Base-by-base conservation (phyloP, 306 rosid species). In the Vicia villosa region DNA sequence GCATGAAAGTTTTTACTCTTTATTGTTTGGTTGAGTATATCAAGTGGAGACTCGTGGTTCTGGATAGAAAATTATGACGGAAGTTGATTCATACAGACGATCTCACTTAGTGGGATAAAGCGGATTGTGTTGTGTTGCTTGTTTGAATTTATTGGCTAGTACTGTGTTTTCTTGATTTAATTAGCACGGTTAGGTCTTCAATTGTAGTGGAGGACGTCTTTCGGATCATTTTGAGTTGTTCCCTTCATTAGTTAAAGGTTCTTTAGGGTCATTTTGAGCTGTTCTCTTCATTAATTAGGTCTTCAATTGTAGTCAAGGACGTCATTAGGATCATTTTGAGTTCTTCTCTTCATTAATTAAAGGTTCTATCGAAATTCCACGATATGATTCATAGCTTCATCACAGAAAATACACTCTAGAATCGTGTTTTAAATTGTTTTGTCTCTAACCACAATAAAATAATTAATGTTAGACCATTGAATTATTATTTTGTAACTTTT, bases 151-250 rank as follows among this genome's bases (percentile, higher is more conserved):
- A 58, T 57, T 65, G 24, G 20, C 61, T 37, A 40, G 46, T 17
- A 3, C 13, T 43, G 22, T 56, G 36, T 66, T 54, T 58, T 21
- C 2, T 74, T 36, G 26, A 28, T 55, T 30, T 40, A 43, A 60
- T 0, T 20, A 45, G 54, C 12, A 28, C 70, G 1, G 6, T 55
- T n/a, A 71, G 52, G 68, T 68, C 13, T 57, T 64, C 24, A 15
- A 52, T 63, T 15, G 2, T 43, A 63, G 52, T 54, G 28, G 21
- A 14, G 16, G 46, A 58, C 24, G 36, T 52, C 4, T 63, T 1
- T 69, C 17, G 62, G 77, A 63, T 69, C 57, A 55, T 4, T 56
- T 56, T 17, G n/a, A 51, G 50, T 4, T 77, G n/a, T 69, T 34
- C 49, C 32, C 21, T 69, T 71, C 43, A 14, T 60, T 30, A 34